Evolutionary conservation across 352 stramenopile species (phyloP).

Genomic region (Pythium sukuiense): DNA sequence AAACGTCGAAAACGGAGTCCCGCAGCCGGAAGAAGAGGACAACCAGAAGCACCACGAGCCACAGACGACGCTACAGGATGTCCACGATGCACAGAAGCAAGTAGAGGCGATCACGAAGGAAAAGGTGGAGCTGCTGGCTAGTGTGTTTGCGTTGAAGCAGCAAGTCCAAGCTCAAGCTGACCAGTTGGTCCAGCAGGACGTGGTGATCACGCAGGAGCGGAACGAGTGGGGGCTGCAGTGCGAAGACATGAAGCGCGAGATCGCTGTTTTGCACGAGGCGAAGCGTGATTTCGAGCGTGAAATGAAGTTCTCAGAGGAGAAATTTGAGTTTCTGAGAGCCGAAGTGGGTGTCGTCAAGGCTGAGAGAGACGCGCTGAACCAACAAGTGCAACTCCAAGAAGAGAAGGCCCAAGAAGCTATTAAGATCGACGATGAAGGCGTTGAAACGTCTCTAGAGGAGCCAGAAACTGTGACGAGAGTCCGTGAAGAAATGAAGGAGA

Average conservation of each 20-base stretch:
- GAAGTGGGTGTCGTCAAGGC: slow-evolving; percentile 38
- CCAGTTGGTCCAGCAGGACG: slow-evolving; percentile 27
- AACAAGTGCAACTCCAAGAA: neutral
- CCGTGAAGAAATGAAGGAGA: neutral
- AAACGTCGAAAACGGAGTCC: neutral
- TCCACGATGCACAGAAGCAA: neutral
- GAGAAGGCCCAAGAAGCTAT: neutral
- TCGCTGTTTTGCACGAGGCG: slow-evolving; percentile 25
- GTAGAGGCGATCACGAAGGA: slow-evolving; percentile 14
- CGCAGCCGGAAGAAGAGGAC: slow-evolving; percentile 7
- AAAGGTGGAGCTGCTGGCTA: slow-evolving; percentile 26
- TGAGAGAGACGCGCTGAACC: slow-evolving; percentile 19
- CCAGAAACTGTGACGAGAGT: neutral
- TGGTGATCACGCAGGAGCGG: slow-evolving; percentile 23
- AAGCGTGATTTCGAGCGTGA: slow-evolving; percentile 31
- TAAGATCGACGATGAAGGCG: neutral
- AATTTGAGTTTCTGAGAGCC: slow-evolving; percentile 33
- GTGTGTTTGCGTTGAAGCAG: slow-evolving; percentile 28
- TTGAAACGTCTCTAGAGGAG: neutral
- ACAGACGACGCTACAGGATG: neutral
- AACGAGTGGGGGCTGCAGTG: slow-evolving; percentile 37
- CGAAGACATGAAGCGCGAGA: slow-evolving; percentile 22
- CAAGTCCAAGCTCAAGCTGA: slow-evolving; percentile 22
- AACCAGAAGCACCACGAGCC: slow-evolving; percentile 7
- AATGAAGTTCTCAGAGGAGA: slow-evolving; percentile 37